These are phyloP conservation scores for Jimgerdemannia flammicorona DNA, from an alignment of 192 early-diverging fungal species.

Conservation along the genomic window DNA sequence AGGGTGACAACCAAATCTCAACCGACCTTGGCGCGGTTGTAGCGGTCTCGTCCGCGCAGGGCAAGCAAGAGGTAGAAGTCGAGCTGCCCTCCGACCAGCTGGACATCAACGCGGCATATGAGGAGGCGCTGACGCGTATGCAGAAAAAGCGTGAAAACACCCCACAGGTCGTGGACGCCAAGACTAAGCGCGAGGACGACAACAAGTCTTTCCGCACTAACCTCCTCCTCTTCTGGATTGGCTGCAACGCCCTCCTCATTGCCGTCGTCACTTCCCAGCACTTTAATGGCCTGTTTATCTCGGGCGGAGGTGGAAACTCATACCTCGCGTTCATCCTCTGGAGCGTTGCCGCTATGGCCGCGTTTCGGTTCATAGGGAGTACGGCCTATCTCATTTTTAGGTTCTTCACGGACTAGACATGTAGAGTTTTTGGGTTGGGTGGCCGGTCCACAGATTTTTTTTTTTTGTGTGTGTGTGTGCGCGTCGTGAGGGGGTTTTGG, in stretches of 20 bases:
- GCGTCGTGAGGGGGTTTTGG: too few relatives aligned
- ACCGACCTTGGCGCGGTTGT: conserved; percentile 48
- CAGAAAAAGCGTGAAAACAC: conserved; percentile 23
- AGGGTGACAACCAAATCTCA: conserved; percentile 62
- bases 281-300: background rate
- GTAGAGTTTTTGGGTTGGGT: too few relatives aligned
- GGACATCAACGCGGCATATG: conserved; percentile 43
- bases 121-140: conserved; percentile 32
- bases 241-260: conserved; percentile 64
- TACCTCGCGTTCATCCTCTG: conserved; percentile 88
- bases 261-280: conserved; percentile 48
- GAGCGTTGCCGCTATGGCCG: conserved; percentile 69
- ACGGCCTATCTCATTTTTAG: conserved; percentile 61
- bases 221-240: conserved; percentile 69
- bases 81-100: conserved; percentile 38
- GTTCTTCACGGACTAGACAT: background rate
- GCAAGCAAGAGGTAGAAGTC: conserved; percentile 40
- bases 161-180: conserved; percentile 31
- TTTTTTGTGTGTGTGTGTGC: too few relatives aligned
- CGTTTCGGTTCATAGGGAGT: conserved; percentile 77
- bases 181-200: conserved; percentile 66
- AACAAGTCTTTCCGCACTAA: conserved; percentile 74
- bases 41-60: conserved; percentile 22
- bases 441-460: too few relatives aligned
- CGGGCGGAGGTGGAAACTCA: conserved; percentile 25